These are phyloP conservation scores for Hyphopichia wangnamkhiaoensis DNA, from an alignment of 1,139 yeast species.

Conservation along the genomic window DNA sequence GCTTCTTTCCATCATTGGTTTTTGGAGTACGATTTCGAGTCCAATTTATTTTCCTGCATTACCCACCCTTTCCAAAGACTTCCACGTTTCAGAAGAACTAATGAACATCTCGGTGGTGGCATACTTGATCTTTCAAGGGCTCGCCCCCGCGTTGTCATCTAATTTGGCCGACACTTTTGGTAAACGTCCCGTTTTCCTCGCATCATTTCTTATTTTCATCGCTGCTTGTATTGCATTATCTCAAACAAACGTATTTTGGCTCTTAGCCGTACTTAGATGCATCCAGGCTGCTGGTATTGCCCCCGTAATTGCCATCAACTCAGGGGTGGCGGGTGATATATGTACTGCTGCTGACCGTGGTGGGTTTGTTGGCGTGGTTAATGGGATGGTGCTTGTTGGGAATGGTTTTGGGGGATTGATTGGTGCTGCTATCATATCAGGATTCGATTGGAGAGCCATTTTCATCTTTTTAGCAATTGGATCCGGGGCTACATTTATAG, in stretches of 20 bases:
- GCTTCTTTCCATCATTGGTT: constrained; percentile 32
- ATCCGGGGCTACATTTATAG: constrained; percentile 30
- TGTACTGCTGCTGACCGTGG: constrained; percentile 39
- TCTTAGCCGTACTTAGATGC: constrained; percentile 36
- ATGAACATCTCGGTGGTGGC: constrained; percentile 40
- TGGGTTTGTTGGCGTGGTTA: constrained; percentile 38
- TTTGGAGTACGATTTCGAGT: constrained; percentile 42
- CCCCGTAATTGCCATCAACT: constrained; percentile 39
- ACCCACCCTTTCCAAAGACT: constrained; percentile 32
- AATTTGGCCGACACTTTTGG: constrained; percentile 40
- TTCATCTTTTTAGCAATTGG: constrained; percentile 41
- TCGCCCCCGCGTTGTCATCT: constrained; percentile 35
- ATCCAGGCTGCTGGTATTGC: constrained; percentile 45
- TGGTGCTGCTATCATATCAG: constrained; percentile 35
- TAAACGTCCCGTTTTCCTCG: constrained; percentile 34
- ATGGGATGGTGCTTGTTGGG: constrained; percentile 39
- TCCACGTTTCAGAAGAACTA: constrained; percentile 23
- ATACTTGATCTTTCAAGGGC: constrained; percentile 39
- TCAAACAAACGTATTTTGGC: constrained; percentile 36
- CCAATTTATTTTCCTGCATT: constrained; percentile 46
- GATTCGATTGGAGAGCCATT: constrained; percentile 40
- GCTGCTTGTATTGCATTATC: constrained; percentile 40
- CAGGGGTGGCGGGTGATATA: constrained; percentile 45
- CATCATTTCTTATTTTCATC: constrained; percentile 26
- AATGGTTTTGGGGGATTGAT: constrained; percentile 43